Base-by-base conservation (phyloP, 306 rosid genomes). In the Leucaena leucocephala region DNA sequence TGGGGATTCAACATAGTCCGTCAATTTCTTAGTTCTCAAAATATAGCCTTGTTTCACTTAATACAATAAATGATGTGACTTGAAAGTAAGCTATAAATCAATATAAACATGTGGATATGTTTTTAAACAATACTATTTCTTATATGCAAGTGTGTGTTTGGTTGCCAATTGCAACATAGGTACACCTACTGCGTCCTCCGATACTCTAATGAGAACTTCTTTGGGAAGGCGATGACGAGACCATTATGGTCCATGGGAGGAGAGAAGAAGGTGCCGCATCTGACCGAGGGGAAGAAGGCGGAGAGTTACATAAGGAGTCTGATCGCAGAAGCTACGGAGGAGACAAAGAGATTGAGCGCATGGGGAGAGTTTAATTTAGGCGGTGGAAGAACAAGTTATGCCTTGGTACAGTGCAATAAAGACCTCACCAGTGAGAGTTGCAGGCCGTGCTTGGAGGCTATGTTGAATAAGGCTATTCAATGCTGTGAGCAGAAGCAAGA, bases 351-450 rank as follows among this genome's bases (percentile, higher is more conserved):
- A 11, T 66, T 66, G 34, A 17, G 3, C 7, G 48, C 48, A 3
- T 39, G n/a, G 50, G 71, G 33, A 17, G 50, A 6, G 71, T 40
- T 17, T 9, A 2, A 39, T 66, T 66, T 40, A 27, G 43, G 34
- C n/a, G 7, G 19, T 1, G 15, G 49, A 3, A 9, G 43, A 17
- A 66, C 0, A 40, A 66, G 71, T 15, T 40, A 17, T 66, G 71
- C 82, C 12, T 15, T 85, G 46, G 86, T 82, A 69, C 86, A 85
- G 68, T 85, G 86, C 54, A 65, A 74, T n/a, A 75, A 86, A 40
- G 88, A 85, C 79, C 55, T 85, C 58, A 71, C 62, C 19, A 54
- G 2, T 0, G 59, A 65, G 2, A n/a, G 74, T 33, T 85, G 88
- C 45, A 76, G 61, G 2, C 65, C 75, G 72, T 85, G 88, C 43